Base-by-base conservation (phyloP, 352 stramenopile species). In the Phytophthora nicotianae region DNA sequence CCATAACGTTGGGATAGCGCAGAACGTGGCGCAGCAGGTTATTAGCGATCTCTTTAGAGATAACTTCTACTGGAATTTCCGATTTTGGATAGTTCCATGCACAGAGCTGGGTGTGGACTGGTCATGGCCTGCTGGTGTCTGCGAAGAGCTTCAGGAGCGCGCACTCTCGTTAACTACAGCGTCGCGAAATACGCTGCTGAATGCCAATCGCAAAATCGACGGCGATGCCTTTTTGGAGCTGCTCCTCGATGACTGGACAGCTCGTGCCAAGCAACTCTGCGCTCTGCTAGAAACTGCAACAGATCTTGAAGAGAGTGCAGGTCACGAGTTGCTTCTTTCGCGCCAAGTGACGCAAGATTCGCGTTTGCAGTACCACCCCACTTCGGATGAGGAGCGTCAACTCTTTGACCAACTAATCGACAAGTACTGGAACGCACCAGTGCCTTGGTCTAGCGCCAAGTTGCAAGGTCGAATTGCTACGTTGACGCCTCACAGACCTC, bases 11-110 rank as follows among this genome's bases (percentile, higher is more conserved):
- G 81, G 79, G 13, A 66, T 90, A 27, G 50, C 81, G 20, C 78
- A 89, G 43, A 68, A 78, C 5, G 74, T 84, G 32, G 83, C 79
- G 3, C 65, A 84, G 16, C 65, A 72, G 29, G 74, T 94, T 2
- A 75, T 92, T 29, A 37, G 47, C 1, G 83, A 92, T 53, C 76
- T 94, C 47, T 94, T 94, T 23, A 64, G 74, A 42, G 72, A 90
- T 17, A 85, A 91, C 24, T 88, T 77, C 57, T 90, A 86, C 64
- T 94, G 85, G 85, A 86, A 88, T 52, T 89, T 92, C 40, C 67
- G 82, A 45, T 94, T 92, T 65, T 90, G 84, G 75, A 49, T 81
- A 42, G 61, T 69, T 27, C 77, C 82, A 16, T 89, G 79, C 72
- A 61, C 58, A 14, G 85, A 94, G 58, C 68, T 94, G 16, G 51